Percentiles rank a stretch among this genome's conserved stretches.
These are phyloP conservation scores for Oryza punctata DNA, from an alignment of 176 grass and related monocot species.

Conservation along the genomic window DNA sequence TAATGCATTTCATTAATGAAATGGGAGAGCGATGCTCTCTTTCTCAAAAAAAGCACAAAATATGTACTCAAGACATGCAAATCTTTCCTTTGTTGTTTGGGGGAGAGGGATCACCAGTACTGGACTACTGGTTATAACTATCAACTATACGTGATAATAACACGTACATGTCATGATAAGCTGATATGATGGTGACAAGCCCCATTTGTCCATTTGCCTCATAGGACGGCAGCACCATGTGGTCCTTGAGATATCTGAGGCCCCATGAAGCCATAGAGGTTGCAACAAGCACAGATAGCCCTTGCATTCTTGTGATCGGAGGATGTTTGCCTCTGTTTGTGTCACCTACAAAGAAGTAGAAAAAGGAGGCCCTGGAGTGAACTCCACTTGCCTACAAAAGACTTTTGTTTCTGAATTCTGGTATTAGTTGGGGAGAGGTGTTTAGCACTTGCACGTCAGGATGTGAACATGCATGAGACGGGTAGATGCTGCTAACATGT, in stretches of 20 bases:
- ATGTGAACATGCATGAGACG: slow-evolving; percentile 9
- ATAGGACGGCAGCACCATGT: slow-evolving; percentile 32
- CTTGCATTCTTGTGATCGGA: background rate
- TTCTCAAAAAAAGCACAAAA: too few relatives aligned
- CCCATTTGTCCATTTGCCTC: slow-evolving; percentile 27
- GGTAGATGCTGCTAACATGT: background rate
- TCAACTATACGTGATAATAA: background rate
- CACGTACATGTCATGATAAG: slow-evolving; percentile 22
- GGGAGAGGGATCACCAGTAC: background rate
- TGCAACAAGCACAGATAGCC: background rate
- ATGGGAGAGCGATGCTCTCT: too few relatives aligned
- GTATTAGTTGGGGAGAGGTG: slow-evolving; percentile 17
- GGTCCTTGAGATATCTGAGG: slow-evolving; percentile 23
- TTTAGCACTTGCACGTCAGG: slow-evolving; percentile 28
- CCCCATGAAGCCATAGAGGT: background rate
- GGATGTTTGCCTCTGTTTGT: background rate
- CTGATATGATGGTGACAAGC: slow-evolving; percentile 25
- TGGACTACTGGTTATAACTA: background rate
- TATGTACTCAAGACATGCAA: background rate
- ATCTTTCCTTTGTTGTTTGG: background rate
- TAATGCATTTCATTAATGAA: too few relatives aligned
- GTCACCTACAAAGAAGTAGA: slow-evolving; percentile 5
- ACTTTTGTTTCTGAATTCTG: slow-evolving; percentile 5
- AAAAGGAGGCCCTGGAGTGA: background rate
- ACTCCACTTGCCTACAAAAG: background rate